These are phyloP conservation scores for Ilyonectria robusta DNA, from an alignment of 2,329 filamentous ascomycete genomes.

Conservation along the genomic window DNA sequence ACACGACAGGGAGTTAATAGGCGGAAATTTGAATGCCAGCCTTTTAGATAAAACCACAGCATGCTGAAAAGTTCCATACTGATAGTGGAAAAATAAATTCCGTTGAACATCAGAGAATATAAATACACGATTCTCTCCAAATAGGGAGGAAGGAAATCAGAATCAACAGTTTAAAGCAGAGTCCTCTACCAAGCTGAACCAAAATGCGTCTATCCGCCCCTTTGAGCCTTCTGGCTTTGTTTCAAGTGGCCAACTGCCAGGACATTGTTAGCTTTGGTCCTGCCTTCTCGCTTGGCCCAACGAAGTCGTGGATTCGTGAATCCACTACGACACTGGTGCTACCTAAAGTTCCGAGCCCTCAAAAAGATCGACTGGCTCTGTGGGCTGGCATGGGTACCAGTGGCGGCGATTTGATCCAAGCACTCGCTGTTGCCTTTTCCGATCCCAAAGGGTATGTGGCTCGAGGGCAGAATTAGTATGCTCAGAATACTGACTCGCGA, in stretches of 20 bases:
- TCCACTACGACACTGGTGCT: conserved; percentile 33
- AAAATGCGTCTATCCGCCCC: not conserved
- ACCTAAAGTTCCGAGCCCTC: conserved; percentile 28
- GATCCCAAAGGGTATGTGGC: conserved; percentile 22
- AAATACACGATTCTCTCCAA: not conserved
- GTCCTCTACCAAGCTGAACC: not conserved
- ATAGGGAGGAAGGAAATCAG: too few species aligned
- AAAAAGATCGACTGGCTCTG: conserved; percentile 31
- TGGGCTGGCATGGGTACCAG: conserved; percentile 39
- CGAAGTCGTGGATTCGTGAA: conserved; percentile 36
- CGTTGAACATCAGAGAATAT: not conserved
- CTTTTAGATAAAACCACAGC: not conserved
- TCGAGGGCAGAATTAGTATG: rapidly evolving
- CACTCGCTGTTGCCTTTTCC: conserved; percentile 36
- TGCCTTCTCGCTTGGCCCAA: conserved; percentile 35
- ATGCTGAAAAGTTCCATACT: not conserved
- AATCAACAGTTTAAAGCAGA: not conserved
- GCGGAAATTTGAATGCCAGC: not conserved
- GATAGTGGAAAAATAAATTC: not conserved
- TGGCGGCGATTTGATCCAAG: conserved; percentile 32
- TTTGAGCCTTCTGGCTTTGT: conserved; percentile 19
- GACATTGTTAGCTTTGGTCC: conserved; percentile 27
- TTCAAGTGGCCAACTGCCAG: conserved; percentile 8
- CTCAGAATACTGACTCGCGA: not conserved
- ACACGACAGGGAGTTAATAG: not conserved